These are phyloP conservation scores for Lactarius hatsudake DNA, from an alignment of 768 basidiomycete genomes.

Conservation along the genomic window DNA sequence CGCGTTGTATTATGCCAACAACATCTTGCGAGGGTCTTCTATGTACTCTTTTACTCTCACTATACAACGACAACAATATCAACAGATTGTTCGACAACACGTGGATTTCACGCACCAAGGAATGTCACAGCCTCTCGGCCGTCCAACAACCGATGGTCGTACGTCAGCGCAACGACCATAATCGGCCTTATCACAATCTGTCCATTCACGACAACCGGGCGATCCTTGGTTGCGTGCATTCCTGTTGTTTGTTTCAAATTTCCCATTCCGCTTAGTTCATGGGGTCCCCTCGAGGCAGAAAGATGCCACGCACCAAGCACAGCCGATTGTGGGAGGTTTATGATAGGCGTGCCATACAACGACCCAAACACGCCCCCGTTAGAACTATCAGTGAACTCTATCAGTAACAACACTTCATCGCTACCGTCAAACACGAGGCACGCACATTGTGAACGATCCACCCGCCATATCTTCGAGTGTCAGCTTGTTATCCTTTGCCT, in stretches of 20 bases:
- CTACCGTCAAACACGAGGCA: conserved; percentile 23
- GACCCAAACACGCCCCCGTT: conserved; percentile 99
- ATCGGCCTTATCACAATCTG: conserved; percentile 96
- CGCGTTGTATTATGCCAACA: conserved; percentile 28
- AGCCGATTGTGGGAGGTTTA: conserved; percentile 93
- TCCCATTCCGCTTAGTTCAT: conserved; percentile 5
- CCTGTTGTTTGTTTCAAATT: conserved; percentile 39
- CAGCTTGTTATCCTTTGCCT: conserved; percentile 89
- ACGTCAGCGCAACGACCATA: conserved; percentile 92
- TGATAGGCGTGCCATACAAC: conserved; percentile 97
- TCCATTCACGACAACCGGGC: conserved; percentile 85
- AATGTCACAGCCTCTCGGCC: conserved; percentile 96
- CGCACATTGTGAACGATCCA: conserved; percentile 97
- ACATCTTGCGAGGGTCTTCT: conserved; percentile 51
- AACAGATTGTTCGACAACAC: conserved; percentile 5
- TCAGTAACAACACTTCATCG: conserved; percentile 6
- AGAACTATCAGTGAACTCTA: conserved; percentile 52
- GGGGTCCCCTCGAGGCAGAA: conserved; percentile 18
- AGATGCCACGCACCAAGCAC: conserved; percentile 63
- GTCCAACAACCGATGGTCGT: conserved; percentile 94
- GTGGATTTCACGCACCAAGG: conserved; percentile 65
- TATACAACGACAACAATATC: conserved; percentile 26
- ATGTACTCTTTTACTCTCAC: conserved; percentile 55
- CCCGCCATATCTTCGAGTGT: conserved; percentile 98
- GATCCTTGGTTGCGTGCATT: conserved; percentile 95